A percentile compares a stretch with the other conserved stretches of the same genome.
Conservation (phyloP, 148 eudicot genomes). For the Rhododendron henanense region DNA sequence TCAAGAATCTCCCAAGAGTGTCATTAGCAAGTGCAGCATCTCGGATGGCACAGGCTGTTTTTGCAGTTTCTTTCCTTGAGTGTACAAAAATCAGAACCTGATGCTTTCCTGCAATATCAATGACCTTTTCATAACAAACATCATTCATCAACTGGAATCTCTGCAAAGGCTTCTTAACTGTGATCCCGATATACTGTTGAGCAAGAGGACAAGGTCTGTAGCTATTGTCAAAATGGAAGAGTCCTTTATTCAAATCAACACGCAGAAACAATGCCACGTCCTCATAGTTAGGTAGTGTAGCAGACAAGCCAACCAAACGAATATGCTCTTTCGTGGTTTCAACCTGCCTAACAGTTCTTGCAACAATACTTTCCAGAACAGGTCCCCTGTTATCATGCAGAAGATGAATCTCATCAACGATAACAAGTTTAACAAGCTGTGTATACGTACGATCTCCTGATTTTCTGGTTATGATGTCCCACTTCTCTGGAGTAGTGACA, state of each 20-base stretch:
- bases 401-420: conserved; percentile 66
- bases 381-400: conserved; percentile 75
- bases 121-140: conserved; percentile 62
- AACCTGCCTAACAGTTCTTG: conserved; percentile 64
- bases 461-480: conserved; percentile 70
- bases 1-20: conserved; percentile 51
- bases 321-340: conserved; percentile 66
- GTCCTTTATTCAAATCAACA: conserved; percentile 48
- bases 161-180: conserved; percentile 62
- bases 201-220: conserved; percentile 74
- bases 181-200: conserved; percentile 64
- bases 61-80: conserved; percentile 67
- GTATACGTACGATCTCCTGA: conserved; percentile 69
- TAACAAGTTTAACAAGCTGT: conserved; percentile 61
- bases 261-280: conserved; percentile 63
- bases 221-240: conserved; percentile 59
- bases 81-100: conserved; percentile 66
- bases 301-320: conserved; percentile 58
- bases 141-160: conserved; percentile 73
- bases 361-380: conserved; percentile 67
- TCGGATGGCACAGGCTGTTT: conserved; percentile 59
- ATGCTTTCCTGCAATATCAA: conserved; percentile 56
- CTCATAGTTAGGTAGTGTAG: conserved; percentile 64
- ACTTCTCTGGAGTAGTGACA: conserved; percentile 71
- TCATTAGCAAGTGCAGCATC: conserved; percentile 60